Evolutionary conservation across 345 rosid genomes (phyloP).

Genomic region (Moricandia arvensis): DNA sequence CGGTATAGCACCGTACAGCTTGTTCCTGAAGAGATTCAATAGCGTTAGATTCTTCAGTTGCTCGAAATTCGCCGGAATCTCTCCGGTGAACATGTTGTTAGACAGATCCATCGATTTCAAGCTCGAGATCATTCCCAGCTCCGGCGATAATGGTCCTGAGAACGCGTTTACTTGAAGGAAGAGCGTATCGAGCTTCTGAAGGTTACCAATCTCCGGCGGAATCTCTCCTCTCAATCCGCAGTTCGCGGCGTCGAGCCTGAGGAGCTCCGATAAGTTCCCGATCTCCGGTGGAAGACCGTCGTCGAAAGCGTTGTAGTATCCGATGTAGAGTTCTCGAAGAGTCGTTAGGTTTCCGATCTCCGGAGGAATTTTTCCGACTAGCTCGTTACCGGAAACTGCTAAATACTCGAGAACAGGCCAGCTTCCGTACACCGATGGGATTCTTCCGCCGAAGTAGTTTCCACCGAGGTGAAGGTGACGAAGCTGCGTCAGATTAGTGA

Average conservation of each 20-base stretch:
- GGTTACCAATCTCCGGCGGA: conserved; percentile 55
- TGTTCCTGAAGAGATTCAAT: conserved; percentile 71
- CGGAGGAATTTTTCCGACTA: conserved; percentile 60
- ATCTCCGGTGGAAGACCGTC: conserved; percentile 68
- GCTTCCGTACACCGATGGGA: conserved; percentile 62
- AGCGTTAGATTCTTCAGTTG: conserved; percentile 59
- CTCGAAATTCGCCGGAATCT: conserved; percentile 57
- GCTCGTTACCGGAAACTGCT: conserved; percentile 76
- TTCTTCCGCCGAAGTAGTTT: conserved; percentile 61
- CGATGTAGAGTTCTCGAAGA: conserved; percentile 69
- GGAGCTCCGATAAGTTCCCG: conserved; percentile 64
- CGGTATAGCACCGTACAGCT: conserved; percentile 69
- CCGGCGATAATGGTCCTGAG: conserved; percentile 52
- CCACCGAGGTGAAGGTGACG: conserved; percentile 81
- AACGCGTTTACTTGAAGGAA: conserved; percentile 76
- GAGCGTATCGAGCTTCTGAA: conserved; percentile 75
- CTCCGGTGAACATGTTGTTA: conserved; percentile 69
- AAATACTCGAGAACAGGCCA: conserved; percentile 65
- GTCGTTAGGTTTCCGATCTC: conserved; percentile 66
- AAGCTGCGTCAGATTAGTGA: conserved; percentile 51
- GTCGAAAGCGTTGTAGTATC: conserved; percentile 67
- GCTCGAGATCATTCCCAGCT: conserved; percentile 56
- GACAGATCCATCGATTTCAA: conserved; percentile 81
- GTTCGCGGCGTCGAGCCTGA: conserved; percentile 67
- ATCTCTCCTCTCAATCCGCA: conserved; percentile 60